Percentiles rank a stretch among this genome's conserved stretches.
These are phyloP conservation scores for Scortechinia acanthostroma DNA, from an alignment of 2,329 filamentous ascomycete species.

Conservation along the genomic window DNA sequence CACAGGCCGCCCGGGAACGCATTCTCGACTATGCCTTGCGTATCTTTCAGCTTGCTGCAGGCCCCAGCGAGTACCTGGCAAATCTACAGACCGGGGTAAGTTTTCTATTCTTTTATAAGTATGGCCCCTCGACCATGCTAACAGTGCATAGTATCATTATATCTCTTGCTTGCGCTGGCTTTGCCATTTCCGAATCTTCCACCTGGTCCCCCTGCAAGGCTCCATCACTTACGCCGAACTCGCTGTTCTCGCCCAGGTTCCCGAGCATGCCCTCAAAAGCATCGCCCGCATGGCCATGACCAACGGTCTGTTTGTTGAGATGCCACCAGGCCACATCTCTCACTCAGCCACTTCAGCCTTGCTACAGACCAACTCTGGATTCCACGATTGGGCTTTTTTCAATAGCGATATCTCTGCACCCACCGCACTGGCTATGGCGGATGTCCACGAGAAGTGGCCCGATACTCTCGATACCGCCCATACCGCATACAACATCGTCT, in stretches of 20 bases:
- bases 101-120: too few species aligned
- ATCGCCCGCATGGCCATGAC: background rate
- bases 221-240: background rate
- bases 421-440: background rate
- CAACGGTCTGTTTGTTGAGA: background rate
- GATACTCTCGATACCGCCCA: background rate
- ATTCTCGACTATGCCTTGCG: too few species aligned
- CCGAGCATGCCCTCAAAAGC: background rate
- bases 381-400: background rate
- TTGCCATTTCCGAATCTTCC: background rate
- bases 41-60: background rate
- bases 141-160: background rate
- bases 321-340: background rate
- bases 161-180: background rate
- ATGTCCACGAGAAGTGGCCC: background rate
- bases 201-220: background rate
- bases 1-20: too few species aligned
- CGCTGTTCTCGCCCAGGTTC: background rate
- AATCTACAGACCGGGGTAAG: background rate
- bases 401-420: background rate
- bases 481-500: background rate
- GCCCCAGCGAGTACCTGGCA: background rate
- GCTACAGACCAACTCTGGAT: background rate
- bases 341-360: background rate
- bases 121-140: background rate